Conservation (phyloP, 2,329 filamentous ascomycete species). For the Diaporthe ampelina region DNA sequence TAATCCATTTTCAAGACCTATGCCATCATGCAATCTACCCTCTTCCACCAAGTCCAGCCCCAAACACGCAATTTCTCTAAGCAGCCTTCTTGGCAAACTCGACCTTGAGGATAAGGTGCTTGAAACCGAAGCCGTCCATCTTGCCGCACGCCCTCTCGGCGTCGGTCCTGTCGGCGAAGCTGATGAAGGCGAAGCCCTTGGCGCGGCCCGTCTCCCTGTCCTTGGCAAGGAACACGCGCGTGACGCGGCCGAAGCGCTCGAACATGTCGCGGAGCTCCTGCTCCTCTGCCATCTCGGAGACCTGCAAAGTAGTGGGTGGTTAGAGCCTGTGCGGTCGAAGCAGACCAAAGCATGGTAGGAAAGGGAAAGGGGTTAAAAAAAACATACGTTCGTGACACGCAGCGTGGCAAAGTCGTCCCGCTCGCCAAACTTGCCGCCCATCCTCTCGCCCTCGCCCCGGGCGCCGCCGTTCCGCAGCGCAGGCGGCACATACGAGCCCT, state of each 20-base stretch:
- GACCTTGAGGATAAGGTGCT: conserved; percentile 87
- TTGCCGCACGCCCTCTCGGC: conserved; percentile 94
- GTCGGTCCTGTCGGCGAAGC: conserved; percentile 90
- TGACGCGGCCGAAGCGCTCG: conserved; percentile 96
- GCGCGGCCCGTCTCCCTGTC: conserved; percentile 95
- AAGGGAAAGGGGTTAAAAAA: conserved; percentile 24
- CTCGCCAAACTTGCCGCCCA: conserved; percentile 91
- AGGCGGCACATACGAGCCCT: conserved; percentile 92
- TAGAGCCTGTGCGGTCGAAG: too few relatives aligned
- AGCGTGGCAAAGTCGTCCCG: conserved; percentile 96
- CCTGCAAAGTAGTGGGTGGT: conserved; percentile 63
- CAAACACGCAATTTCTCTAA: conserved; percentile 44
- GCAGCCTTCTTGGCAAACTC: conserved; percentile 86
- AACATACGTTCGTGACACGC: conserved; percentile 94
- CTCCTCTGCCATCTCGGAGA: conserved; percentile 98
- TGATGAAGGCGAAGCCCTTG: conserved; percentile 99
- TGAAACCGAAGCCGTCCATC: conserved; percentile 96
- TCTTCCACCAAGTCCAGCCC: neutral
- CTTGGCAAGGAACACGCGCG: conserved; percentile 97
- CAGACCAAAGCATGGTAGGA: neutral
- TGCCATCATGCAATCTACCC: neutral
- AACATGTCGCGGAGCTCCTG: conserved; percentile 97
- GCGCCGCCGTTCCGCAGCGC: conserved; percentile 82
- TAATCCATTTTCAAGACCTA: conserved; percentile 17
- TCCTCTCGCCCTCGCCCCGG: conserved; percentile 79